A percentile compares a stretch with the other conserved stretches of the same genome.
Conservation (phyloP, 1,139 yeast species). For the Candida sp. region DNA sequence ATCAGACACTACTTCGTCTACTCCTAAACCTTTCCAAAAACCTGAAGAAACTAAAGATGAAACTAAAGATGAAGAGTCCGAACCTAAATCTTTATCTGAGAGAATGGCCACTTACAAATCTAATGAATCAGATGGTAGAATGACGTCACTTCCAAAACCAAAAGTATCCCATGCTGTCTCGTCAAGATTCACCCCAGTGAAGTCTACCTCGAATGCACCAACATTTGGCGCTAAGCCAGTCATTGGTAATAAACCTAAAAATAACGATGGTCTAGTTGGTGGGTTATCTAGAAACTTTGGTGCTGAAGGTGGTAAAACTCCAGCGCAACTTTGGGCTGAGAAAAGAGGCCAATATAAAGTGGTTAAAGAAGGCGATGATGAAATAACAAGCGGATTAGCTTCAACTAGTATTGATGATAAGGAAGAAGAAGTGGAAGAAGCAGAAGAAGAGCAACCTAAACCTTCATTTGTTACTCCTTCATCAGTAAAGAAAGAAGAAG, state of each 20-base stretch:
- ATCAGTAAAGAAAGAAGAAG: conserved; percentile 20
- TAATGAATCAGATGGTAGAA: conserved; percentile 44
- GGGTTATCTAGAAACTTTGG: conserved; percentile 72
- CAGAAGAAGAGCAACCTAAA: conserved; percentile 21
- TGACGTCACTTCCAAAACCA: conserved; percentile 65
- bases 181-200: conserved; percentile 45
- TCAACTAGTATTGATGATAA: conserved; percentile 17
- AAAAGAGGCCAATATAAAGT: conserved; percentile 65
- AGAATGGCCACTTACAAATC: conserved; percentile 33
- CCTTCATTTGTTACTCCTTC: conserved; percentile 22
- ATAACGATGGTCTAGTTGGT: conserved; percentile 49
- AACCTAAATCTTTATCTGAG: conserved; percentile 40
- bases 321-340: conserved; percentile 96
- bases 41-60: conserved; percentile 14
- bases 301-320: conserved; percentile 78
- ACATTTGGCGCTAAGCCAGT: conserved; percentile 56
- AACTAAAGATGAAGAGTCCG: conserved; percentile 23
- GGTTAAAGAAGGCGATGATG: conserved; percentile 27
- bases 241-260: conserved; percentile 23
- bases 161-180: conserved; percentile 52
- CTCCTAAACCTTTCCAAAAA: conserved; percentile 23
- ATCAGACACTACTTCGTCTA: conserved; percentile 45
- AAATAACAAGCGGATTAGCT: conserved; percentile 16
- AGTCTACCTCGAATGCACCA: conserved; percentile 20
- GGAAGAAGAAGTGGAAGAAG: conserved; percentile 14